Evolutionary conservation across 1,284 basidiomycete species (phyloP).

Genomic region (Ganoderma sinense): DNA sequence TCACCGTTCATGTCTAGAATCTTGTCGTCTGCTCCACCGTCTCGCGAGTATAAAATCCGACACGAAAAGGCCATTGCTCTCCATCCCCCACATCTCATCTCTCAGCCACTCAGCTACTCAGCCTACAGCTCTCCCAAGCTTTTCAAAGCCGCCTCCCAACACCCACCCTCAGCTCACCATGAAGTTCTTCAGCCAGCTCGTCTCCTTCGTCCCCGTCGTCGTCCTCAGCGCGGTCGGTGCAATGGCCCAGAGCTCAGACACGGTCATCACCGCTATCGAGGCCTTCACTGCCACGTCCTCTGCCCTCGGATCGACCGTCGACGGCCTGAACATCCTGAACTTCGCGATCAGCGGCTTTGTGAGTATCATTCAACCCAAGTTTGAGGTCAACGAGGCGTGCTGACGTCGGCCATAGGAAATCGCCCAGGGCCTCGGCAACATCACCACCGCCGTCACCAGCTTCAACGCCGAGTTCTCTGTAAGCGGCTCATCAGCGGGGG

Average conservation of each 20-base stretch:
- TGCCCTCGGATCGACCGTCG: background rate
- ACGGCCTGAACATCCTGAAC: background rate
- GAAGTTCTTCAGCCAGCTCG: slow-evolving; percentile 10
- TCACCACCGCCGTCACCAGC: slow-evolving; percentile 6
- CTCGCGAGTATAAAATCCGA: background rate
- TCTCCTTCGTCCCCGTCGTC: slow-evolving; percentile 3
- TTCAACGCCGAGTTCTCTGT: slow-evolving; percentile 8
- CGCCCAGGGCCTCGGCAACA: slow-evolving; percentile 8
- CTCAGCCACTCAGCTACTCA: background rate
- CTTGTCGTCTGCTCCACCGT: background rate
- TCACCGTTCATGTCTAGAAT: background rate
- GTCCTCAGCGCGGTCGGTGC: background rate
- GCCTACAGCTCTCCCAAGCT: background rate
- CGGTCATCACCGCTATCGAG: slow-evolving; percentile 4
- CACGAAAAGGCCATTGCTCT: background rate
- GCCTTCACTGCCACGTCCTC: slow-evolving; percentile 4
- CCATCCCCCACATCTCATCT: background rate
- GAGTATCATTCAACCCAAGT: background rate
- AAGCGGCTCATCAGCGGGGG: background rate
- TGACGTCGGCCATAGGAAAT: slow-evolving; percentile 3
- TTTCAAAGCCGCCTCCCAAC: background rate
- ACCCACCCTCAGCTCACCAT: background rate
- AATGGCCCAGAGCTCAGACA: slow-evolving; percentile 3
- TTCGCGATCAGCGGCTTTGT: background rate
- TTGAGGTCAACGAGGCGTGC: background rate